These are phyloP conservation scores for Odontarrhena argentea DNA, from an alignment of 345 rosid species.

Conservation along the genomic window DNA sequence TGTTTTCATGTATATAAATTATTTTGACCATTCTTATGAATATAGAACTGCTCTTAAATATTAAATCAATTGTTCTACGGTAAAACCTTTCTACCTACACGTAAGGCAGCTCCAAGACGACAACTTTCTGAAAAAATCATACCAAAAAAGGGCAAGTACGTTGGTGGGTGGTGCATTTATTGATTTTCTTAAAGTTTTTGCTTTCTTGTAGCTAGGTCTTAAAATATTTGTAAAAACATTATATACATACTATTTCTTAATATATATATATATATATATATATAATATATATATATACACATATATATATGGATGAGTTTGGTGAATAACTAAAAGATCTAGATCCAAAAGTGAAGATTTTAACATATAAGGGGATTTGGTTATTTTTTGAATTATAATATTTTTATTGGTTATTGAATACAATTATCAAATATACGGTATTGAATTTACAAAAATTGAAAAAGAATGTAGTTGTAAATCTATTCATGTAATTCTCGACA, in stretches of 20 bases:
- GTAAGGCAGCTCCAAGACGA: constrained; percentile 25
- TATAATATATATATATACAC: no score
- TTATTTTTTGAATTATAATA: no score
- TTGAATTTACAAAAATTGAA: neutral
- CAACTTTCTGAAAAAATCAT: constrained; percentile 10
- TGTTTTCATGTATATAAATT: no score
- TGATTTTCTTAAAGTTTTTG: constrained; percentile 6
- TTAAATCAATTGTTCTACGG: constrained; percentile 13
- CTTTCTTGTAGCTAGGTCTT: neutral
- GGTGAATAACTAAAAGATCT: no score
- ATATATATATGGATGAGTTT: no score
- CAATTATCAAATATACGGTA: no score
- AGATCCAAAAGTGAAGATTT: neutral
- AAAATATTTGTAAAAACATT: neutral
- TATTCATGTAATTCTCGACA: constrained; percentile 5
- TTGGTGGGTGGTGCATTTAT: constrained; percentile 39
- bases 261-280: neutral
- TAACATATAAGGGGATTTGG: no score
- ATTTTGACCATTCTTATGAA: no score
- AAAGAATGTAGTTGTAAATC: neutral
- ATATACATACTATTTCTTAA: neutral
- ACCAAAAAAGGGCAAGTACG: constrained; percentile 35
- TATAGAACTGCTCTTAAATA: neutral
- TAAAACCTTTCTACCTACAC: neutral
- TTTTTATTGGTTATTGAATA: no score